Base-by-base conservation (phyloP, 441 rosid genomes). In the Gossypium laxum region DNA sequence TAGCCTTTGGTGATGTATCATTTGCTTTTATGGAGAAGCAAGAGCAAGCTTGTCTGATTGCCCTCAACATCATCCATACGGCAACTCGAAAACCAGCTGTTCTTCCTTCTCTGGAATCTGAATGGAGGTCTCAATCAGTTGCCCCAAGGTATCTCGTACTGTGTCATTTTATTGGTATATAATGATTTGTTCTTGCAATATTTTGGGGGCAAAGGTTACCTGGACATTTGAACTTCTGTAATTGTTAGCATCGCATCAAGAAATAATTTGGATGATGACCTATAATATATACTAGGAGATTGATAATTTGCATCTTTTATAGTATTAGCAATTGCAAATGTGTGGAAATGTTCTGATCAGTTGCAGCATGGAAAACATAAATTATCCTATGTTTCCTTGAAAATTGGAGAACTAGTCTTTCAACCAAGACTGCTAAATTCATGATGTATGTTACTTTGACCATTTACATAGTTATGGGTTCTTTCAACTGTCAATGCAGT, bases 81-180 rank as follows among this genome's bases (percentile, higher is more conserved):
- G 93, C 97, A 10, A 87, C 84, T 28, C 85, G 74, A 70, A 91
- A 86, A 81, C 85, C 95, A 4, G 93, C 88, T 45, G 83, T 91
- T 81, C 95, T 91, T 78, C 89, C 95, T 82, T 86, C 85, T 70
- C 66, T 91, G 72, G 97, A 91, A 77, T 86, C 84, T 56, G 91
- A 91, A 83, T 91, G 97, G 97, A 85, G 90, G 72, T 85, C 81
- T 74, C 91, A 91, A 72, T 82, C 92, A 67, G 95, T 88, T 72
- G 82, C 91, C 76, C 95, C 97, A 65, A 89, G 97, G 97, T 91
- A 87, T 73, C 57, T 57, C 56, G 52, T 47, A 22, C 26, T 67
- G 4, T 55, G 67, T 56, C 72, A 58, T 73, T 54, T 65, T 69
- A 22, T 60, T 51, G 24, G 45, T 26, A 48, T 52, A 45, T 38